Conservation (phyloP, 768 basidiomycete genomes). For the Rhizopogon salebrosus region DNA sequence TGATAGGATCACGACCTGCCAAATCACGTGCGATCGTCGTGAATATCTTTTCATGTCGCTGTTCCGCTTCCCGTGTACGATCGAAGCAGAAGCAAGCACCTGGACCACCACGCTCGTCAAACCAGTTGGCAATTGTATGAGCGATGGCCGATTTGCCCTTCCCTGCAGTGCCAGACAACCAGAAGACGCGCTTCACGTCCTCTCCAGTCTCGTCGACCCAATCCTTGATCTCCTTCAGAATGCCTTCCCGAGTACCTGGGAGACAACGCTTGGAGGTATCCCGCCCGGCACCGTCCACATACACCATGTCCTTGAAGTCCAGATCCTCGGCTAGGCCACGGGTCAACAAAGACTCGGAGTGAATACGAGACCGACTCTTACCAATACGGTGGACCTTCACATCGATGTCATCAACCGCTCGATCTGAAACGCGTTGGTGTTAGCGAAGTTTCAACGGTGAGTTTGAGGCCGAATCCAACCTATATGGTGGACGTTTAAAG, state of each 20-base stretch:
- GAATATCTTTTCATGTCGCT: constrained; percentile 6
- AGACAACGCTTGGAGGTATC: constrained; percentile 11
- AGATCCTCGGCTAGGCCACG: not conserved
- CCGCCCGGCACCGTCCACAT: not conserved
- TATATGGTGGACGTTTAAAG: not conserved
- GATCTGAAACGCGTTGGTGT: no score
- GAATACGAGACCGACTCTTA: not conserved
- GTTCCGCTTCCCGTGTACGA: not conserved
- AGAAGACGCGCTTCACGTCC: constrained; percentile 3
- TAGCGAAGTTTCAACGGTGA: no score
- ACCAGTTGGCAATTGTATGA: constrained; percentile 6
- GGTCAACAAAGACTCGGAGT: not conserved
- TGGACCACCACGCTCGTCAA: constrained; percentile 3
- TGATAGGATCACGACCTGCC: constrained; percentile 4
- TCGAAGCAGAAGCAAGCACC: constrained; percentile 15
- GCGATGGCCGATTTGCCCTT: constrained; percentile 14
- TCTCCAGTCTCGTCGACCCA: constrained; percentile 6
- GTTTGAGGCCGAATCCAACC: not conserved
- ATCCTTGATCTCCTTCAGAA: constrained; percentile 9
- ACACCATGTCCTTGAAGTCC: not conserved
- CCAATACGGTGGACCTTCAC: not conserved
- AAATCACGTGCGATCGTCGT: no score
- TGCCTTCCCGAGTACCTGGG: constrained; percentile 5
- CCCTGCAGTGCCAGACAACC: constrained; percentile 7
- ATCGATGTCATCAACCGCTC: not conserved